Conservation (phyloP, 257 asterid species). For the Fraxinus excelsior region DNA sequence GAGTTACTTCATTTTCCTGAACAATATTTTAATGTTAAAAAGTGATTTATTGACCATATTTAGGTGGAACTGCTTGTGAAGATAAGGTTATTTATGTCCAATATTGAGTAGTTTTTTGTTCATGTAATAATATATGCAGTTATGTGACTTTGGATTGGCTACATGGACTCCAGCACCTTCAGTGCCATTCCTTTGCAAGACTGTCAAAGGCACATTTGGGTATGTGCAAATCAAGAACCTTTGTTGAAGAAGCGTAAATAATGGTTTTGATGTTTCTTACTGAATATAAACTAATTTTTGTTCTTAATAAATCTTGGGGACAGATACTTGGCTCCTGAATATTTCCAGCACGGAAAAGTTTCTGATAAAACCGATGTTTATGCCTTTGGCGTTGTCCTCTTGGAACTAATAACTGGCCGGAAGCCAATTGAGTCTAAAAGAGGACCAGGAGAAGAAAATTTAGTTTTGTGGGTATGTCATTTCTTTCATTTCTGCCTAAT, state of each 20-base stretch:
- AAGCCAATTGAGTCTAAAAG: constrained; percentile 81
- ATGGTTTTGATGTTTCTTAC: constrained; percentile 9
- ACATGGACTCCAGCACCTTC: constrained; percentile 93
- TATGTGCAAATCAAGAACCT: constrained; percentile 31
- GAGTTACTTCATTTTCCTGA: constrained; percentile 18
- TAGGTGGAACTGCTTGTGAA: constrained; percentile 29
- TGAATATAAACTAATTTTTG: constrained; percentile 19
- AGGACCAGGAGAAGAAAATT: constrained; percentile 86
- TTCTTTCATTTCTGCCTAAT: constrained; percentile 15
- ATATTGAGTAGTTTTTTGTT: constrained; percentile 6
- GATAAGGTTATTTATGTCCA: neutral
- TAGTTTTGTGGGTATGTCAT: constrained; percentile 76
- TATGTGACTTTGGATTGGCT: constrained; percentile 95
- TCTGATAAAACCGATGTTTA: constrained; percentile 90
- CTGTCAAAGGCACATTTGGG: constrained; percentile 97
- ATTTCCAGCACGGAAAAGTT: constrained; percentile 92
- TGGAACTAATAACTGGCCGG: constrained; percentile 87
- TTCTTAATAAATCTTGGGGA: constrained; percentile 10
- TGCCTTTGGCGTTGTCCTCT: constrained; percentile 84
- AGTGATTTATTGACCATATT: constrained; percentile 8
- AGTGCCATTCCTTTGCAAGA: constrained; percentile 86
- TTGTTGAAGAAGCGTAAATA: neutral
- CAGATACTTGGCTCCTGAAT: constrained; percentile 92
- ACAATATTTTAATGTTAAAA: neutral
- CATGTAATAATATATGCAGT: constrained; percentile 36